Percentiles rank a stretch among this genome's conserved stretches.
Conservation (phyloP, 2,329 filamentous ascomycete species). For the Dactylellina sp. region DNA sequence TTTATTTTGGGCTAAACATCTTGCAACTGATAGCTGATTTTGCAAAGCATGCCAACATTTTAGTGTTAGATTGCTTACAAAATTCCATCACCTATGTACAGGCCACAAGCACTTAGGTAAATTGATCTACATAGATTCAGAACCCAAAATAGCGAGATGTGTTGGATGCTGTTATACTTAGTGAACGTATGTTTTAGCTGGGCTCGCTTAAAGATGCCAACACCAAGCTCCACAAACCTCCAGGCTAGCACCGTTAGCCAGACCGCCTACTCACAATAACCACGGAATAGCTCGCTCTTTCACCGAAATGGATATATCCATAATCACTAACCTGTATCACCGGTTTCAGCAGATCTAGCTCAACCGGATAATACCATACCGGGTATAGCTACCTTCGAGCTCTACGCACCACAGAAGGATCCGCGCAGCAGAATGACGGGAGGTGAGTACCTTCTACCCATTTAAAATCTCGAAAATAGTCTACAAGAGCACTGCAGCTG, state of each 20-base stretch:
- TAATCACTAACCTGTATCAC: conserved; percentile 6
- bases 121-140: not conserved
- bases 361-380: conserved; percentile 9
- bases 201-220: not conserved
- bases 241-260: not conserved
- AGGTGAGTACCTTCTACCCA: conserved; percentile 11
- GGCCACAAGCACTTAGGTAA: too few species aligned
- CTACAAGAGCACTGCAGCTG: not conserved
- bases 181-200: too few species aligned
- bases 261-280: conserved; percentile 4
- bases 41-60: too few species aligned
- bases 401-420: not conserved
- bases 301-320: conserved; percentile 26
- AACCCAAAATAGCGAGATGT: not conserved
- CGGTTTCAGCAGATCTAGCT: not conserved
- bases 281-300: conserved; percentile 7
- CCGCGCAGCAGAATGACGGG: conserved; percentile 26
- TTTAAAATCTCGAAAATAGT: not conserved
- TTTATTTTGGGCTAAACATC: too few species aligned
- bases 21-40: too few species aligned
- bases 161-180: conserved; percentile 2
- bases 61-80: too few species aligned
- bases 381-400: conserved; percentile 17
- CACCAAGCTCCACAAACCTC: not conserved
- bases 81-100: too few species aligned